Evolutionary conservation across 1,139 yeast species (phyloP).

Genomic region (Yamadazyma conglobata): DNA sequence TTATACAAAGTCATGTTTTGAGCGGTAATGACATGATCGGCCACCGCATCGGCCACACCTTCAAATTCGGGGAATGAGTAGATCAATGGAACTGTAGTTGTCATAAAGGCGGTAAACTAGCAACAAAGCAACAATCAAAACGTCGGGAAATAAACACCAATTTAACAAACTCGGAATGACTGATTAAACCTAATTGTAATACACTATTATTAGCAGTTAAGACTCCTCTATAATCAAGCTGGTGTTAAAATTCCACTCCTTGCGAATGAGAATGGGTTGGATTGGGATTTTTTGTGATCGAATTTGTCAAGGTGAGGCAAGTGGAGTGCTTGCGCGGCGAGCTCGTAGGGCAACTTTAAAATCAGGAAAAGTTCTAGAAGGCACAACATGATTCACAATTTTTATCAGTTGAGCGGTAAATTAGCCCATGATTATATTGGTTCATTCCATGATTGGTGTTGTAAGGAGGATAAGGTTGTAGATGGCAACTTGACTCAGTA

Average conservation of each 20-base stretch:
- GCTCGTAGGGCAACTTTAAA: too few relatives aligned
- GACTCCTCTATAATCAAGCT: too few relatives aligned
- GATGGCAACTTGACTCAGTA: conserved; percentile 18
- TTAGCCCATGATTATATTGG: conserved; percentile 26
- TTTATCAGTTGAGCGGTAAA: conserved; percentile 24
- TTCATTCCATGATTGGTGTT: conserved; percentile 13
- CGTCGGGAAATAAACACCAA: neutral
- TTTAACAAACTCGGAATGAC: neutral
- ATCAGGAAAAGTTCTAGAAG: too few relatives aligned
- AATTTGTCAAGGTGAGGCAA: too few relatives aligned
- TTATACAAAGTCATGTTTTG: conserved; percentile 69
- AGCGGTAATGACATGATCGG: conserved; percentile 77
- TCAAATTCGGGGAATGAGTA: conserved; percentile 86
- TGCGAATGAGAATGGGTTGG: too few relatives aligned
- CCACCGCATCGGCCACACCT: conserved; percentile 94
- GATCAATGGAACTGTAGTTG: conserved; percentile 88
- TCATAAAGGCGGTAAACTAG: conserved; percentile 44
- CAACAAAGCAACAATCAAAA: neutral
- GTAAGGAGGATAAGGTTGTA: conserved; percentile 8
- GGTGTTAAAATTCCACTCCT: too few relatives aligned
- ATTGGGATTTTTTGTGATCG: too few relatives aligned
- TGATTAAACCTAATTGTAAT: too few relatives aligned
- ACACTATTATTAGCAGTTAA: too few relatives aligned
- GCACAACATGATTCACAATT: conserved; percentile 20
- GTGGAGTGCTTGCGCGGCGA: too few relatives aligned